Percentiles rank a stretch among this genome's conserved stretches.
These are phyloP conservation scores for Heliocybe sulcata DNA, from an alignment of 1,284 basidiomycete species.

Conservation along the genomic window DNA sequence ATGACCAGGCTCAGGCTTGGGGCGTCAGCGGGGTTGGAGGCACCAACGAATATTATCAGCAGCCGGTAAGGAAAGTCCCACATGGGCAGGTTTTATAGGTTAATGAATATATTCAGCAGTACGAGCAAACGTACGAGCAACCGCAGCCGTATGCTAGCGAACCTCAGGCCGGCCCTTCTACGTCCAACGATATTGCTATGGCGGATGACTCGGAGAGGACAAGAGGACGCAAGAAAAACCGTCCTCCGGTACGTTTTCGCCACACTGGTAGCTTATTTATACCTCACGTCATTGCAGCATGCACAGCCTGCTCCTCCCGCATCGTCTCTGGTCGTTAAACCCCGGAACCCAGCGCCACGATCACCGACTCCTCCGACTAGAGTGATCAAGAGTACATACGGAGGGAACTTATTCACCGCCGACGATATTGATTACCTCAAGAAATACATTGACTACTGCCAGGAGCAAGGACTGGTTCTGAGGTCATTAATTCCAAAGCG, in stretches of 20 bases:
- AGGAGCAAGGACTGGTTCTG: conserved; percentile 72
- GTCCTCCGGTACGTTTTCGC: conserved; percentile 38
- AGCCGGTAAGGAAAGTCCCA: conserved; percentile 27
- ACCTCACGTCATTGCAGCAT: conserved; percentile 12
- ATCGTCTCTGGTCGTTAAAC: conserved; percentile 53
- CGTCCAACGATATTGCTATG: conserved; percentile 20
- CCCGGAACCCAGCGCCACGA: conserved; percentile 56
- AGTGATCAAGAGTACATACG: conserved; percentile 80
- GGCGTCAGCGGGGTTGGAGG: conserved; percentile 32
- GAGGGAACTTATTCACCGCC: conserved; percentile 74
- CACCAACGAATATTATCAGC: conserved; percentile 51
- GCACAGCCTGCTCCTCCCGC: conserved; percentile 56
- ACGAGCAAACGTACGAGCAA: conserved; percentile 35
- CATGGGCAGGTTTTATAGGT: neutral
- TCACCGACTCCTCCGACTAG: conserved; percentile 75
- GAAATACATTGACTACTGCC: conserved; percentile 80
- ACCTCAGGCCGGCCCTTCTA: conserved; percentile 31
- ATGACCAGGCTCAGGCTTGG: conserved; percentile 35
- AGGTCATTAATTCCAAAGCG: conserved; percentile 36
- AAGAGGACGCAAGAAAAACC: conserved; percentile 57
- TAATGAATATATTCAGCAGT: conserved; percentile 18
- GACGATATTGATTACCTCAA: conserved; percentile 76
- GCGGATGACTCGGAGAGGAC: conserved; percentile 27
- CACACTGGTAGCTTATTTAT: conserved; percentile 8
- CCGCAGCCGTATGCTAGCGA: conserved; percentile 41